Evolutionary conservation across 2,329 filamentous ascomycete species (phyloP).

Genomic region (Verruconis gallopava): DNA sequence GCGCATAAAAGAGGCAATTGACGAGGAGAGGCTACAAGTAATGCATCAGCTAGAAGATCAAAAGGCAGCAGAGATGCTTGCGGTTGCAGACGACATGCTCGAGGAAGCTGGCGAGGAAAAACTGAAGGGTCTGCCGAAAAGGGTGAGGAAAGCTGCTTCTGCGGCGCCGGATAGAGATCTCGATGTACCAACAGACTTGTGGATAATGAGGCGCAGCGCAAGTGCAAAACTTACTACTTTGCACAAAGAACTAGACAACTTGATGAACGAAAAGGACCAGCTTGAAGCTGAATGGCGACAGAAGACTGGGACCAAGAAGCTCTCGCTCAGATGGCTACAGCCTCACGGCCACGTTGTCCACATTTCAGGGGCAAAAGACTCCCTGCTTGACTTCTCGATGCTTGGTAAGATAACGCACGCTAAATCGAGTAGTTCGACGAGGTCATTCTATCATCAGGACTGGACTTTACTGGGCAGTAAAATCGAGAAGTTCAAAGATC

Average conservation of each 20-base stretch:
- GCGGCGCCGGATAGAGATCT: constrained; percentile 2
- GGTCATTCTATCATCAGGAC: constrained; percentile 68
- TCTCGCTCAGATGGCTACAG: constrained; percentile 77
- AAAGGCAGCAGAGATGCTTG: constrained; percentile 56
- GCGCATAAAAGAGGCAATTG: constrained; percentile 65
- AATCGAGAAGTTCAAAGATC: constrained; percentile 64
- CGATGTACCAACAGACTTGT: constrained; percentile 17
- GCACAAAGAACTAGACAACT: constrained; percentile 50
- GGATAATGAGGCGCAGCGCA: constrained; percentile 53
- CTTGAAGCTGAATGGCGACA: constrained; percentile 51
- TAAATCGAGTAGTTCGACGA: constrained; percentile 43
- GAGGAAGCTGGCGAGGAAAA: constrained; percentile 51
- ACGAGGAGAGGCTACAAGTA: constrained; percentile 78
- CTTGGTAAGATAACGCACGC: constrained; percentile 28
- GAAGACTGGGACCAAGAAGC: constrained; percentile 40
- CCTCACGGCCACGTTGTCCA: constrained; percentile 84
- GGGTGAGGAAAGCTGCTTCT: constrained; percentile 19
- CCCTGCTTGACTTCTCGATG: constrained; percentile 40
- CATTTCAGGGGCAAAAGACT: constrained; percentile 51
- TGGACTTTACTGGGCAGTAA: constrained; percentile 73
- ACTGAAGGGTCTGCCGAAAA: constrained; percentile 25
- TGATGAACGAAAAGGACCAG: constrained; percentile 46
- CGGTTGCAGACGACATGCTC: constrained; percentile 60
- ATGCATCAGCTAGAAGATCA: constrained; percentile 66
- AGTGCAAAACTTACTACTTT: constrained; percentile 52